Evolutionary conservation across 2,329 filamentous ascomycete species (phyloP), one percentile per base, ranked within the genome.

Genomic region (Mariannaea sp.): DNA sequence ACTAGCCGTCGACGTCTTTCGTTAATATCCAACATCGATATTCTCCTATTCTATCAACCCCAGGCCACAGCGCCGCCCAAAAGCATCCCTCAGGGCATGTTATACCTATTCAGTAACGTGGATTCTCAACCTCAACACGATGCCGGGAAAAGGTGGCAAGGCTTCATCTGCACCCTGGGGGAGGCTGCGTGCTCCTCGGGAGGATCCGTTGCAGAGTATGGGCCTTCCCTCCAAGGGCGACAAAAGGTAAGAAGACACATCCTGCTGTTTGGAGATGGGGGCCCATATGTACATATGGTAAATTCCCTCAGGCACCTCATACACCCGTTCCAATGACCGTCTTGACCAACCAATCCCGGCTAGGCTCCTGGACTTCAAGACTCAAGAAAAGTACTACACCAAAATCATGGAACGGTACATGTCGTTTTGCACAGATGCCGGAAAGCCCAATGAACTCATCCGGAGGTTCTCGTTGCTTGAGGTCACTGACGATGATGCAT

Each of bases 151-250:
- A 65, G 67, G 69, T 35, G 67, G 60, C 38, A 70, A 67, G 42
- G 58, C 62, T 13, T 58, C 69, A 8, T 82, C 84, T 41, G 80
- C 80, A 44, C 79, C 83, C 61, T 90, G 87, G 85, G 83, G 82
- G 55, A 80, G 89, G 58, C 76, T 95, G 59, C 92, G 88, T 70
- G 87, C 89, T 10, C 81, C 87, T 55, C 83, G 87, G 38, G 76
- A 85, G 52, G 92, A 97, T 70, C 84, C 89, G 12, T 77, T 97
- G 22, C 89, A 95, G 63, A 82, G 79, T 55, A 88, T 95, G 61
- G 92, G 93, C 2, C 80, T 96, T 60, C 90, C 90, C 4, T 96
- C 92, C 2, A 97, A 96, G 69, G 93, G 93, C 46, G 93, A 97
- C 71, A 89, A 81, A 41, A 87, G 89, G 92, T 93, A 77, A 32